phyloP scores from a whole-genome alignment of 1,284 basidiomycete species.

The Ustilago hordei region DNA sequence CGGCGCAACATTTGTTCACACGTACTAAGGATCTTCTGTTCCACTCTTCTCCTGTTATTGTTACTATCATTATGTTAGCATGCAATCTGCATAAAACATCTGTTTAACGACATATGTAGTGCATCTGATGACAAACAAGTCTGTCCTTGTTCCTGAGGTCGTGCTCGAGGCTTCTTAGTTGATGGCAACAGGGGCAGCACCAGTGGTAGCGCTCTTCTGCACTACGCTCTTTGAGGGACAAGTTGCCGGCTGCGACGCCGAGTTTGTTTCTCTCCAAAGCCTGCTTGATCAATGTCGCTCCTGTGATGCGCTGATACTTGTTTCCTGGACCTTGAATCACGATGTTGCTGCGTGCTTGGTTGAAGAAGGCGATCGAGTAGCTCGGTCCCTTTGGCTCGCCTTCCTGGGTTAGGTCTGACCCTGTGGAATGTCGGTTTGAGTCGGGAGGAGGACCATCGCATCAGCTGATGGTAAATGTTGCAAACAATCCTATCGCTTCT shows the following conservation, averaged over 20 bases:
- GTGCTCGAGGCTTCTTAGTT: constrained; percentile 1
- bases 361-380: constrained; percentile 66
- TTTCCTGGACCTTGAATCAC: constrained; percentile 63
- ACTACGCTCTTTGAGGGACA: neutral
- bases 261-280: constrained; percentile 50
- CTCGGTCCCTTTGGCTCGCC: constrained; percentile 52
- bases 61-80: neutral
- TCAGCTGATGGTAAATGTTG: constrained; percentile 76
- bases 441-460: constrained; percentile 77
- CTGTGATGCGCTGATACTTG: constrained; percentile 48
- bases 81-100: neutral
- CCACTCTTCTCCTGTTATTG: neutral
- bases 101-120: neutral
- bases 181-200: constrained; percentile 14
- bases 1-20: neutral
- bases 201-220: neutral
- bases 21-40: neutral
- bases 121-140: neutral
- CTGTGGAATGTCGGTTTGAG: constrained; percentile 76
- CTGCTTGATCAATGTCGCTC: constrained; percentile 51
- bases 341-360: constrained; percentile 55
- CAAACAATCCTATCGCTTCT: constrained; percentile 73
- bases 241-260: constrained; percentile 12
- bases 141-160: neutral
- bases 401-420: constrained; percentile 70